A percentile compares a stretch with the other conserved stretches of the same genome.
phyloP scores from a whole-genome alignment of 768 basidiomycete species.

The Strobilomyces dryophilus region DNA sequence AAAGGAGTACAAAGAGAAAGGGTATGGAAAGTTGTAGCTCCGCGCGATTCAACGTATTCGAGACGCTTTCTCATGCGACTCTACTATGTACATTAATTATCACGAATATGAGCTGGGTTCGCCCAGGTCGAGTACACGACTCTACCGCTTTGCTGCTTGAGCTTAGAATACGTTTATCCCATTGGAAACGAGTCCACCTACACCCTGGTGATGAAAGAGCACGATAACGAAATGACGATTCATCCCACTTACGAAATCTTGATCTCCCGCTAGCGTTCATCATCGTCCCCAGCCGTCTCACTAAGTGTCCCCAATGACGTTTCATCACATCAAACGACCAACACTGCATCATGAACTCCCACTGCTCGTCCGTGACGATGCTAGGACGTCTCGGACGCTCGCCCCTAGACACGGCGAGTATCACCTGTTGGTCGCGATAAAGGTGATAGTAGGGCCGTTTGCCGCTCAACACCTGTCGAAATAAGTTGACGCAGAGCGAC shows the following conservation, averaged over 20 bases:
- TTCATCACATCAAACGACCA: conserved; percentile 26
- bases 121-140: too few species aligned
- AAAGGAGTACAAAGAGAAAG: conserved; percentile 51
- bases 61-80: neutral
- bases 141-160: too few species aligned
- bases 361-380: conserved; percentile 18
- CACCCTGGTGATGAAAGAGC: too few species aligned
- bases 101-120: neutral
- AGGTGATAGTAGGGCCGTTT: conserved; percentile 22
- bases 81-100: neutral
- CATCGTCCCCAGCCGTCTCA: neutral
- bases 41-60: neutral
- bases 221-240: too few species aligned
- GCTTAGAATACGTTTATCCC: too few species aligned
- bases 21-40: conserved; percentile 40
- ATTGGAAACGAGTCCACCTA: too few species aligned
- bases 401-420: conserved; percentile 14
- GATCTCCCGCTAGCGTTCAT: neutral
- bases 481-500: neutral
- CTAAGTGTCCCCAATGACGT: conserved; percentile 10
- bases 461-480: conserved; percentile 19
- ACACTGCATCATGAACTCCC: conserved; percentile 21
- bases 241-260: neutral
- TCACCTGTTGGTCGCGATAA: conserved; percentile 14
- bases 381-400: conserved; percentile 13